A percentile compares a stretch with the other conserved stretches of the same genome.
Evolutionary conservation across 805 yeast species (phyloP).

Genomic region (Saccharomycopsis oosterbeekiorum): DNA sequence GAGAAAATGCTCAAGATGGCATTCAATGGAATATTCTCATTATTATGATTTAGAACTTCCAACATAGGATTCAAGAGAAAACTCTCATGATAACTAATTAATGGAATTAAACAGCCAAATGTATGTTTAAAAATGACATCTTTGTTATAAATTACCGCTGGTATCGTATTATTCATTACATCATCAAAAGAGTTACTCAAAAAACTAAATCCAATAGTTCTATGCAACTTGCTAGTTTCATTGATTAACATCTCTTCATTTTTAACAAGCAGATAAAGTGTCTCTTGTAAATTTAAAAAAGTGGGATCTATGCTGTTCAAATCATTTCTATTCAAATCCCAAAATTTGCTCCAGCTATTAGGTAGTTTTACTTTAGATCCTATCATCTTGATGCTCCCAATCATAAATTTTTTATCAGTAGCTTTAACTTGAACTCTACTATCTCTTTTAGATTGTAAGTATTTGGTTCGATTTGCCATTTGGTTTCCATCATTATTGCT

Average conservation of each 20-base stretch:
- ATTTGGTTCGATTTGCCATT: not conserved
- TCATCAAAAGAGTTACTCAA: constrained; percentile 11
- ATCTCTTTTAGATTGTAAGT: constrained; percentile 1
- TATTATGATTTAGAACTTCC: constrained; percentile 13
- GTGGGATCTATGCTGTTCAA: constrained; percentile 3
- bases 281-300: constrained; percentile 14
- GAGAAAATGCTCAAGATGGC: constrained; percentile 12
- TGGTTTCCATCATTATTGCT: not conserved
- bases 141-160: constrained; percentile 6
- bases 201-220: constrained; percentile 14
- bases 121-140: constrained; percentile 17
- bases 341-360: constrained; percentile 10
- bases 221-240: constrained; percentile 13
- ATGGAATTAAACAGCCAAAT: constrained; percentile 18
- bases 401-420: constrained; percentile 5
- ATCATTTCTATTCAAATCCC: constrained; percentile 14
- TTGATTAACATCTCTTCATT: constrained; percentile 11
- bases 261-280: constrained; percentile 12
- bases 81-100: constrained; percentile 16
- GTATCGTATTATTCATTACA: not conserved
- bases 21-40: constrained; percentile 12
- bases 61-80: constrained; percentile 16
- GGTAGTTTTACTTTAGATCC: constrained; percentile 13
- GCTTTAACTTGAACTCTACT: constrained; percentile 1
- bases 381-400: constrained; percentile 13